phyloP scores from a whole-genome alignment of 2,329 filamentous ascomycete species.

The Pseudocercospora ulei region DNA sequence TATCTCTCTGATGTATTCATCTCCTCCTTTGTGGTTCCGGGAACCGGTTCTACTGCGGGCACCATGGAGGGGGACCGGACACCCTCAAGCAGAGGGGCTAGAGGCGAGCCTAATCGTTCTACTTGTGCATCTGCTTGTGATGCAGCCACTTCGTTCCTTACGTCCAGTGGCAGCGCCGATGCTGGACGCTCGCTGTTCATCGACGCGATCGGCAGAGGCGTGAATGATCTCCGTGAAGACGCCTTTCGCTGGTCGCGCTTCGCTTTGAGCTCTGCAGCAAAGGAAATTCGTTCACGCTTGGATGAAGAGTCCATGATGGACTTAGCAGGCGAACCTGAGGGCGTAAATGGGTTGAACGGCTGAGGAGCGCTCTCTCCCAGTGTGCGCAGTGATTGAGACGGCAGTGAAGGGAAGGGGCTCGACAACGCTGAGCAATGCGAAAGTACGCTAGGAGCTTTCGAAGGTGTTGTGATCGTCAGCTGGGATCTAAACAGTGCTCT shows the following conservation, averaged over 20 bases:
- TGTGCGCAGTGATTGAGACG: constrained; percentile 19
- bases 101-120: constrained; percentile 15
- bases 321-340: constrained; percentile 6
- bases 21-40: constrained; percentile 28
- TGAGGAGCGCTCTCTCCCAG: constrained; percentile 28
- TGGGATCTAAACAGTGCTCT: constrained; percentile 2
- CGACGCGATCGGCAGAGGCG: constrained; percentile 7
- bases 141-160: constrained; percentile 21
- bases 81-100: constrained; percentile 15
- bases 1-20: constrained; percentile 33
- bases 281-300: constrained; percentile 11
- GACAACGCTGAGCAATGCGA: constrained; percentile 10
- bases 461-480: neutral
- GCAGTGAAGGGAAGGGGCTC: constrained; percentile 24
- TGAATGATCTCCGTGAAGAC: constrained; percentile 6
- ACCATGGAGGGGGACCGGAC: constrained; percentile 32
- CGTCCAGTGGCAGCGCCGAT: constrained; percentile 22
- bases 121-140: constrained; percentile 13
- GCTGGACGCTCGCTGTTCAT: constrained; percentile 16
- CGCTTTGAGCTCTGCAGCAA: constrained; percentile 18
- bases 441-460: constrained; percentile 8
- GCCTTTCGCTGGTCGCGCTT: constrained; percentile 13
- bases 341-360: constrained; percentile 13
- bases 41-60: constrained; percentile 27
- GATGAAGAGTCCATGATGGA: constrained; percentile 18